Conservation (phyloP, 306 rosid genomes). For the Trifolium pratense region DNA sequence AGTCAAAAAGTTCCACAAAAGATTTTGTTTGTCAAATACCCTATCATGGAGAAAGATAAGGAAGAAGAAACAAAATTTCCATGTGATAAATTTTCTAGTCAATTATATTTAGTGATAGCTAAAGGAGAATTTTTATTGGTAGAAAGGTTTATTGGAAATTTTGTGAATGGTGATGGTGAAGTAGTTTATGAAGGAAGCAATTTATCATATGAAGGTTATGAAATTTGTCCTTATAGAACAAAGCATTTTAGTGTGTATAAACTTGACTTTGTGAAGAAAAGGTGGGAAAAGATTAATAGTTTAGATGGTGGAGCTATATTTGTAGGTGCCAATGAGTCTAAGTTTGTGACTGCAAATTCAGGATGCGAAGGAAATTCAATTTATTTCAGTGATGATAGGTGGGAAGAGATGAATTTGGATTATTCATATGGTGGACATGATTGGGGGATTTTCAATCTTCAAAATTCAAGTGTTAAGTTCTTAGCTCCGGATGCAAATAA, state of each 20-base stretch:
- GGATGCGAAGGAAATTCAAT: constrained; percentile 10
- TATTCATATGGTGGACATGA: constrained; percentile 11
- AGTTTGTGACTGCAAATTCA: background rate
- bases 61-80: too few relatives aligned
- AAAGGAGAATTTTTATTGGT: too few relatives aligned
- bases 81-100: too few relatives aligned
- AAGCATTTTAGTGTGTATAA: constrained; percentile 25
- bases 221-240: background rate
- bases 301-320: constrained; percentile 11
- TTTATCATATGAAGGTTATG: too few relatives aligned
- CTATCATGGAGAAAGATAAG: too few relatives aligned
- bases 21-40: too few relatives aligned
- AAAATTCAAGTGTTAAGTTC: constrained; percentile 4
- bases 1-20: too few relatives aligned
- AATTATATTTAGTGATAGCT: too few relatives aligned
- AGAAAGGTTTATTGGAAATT: too few relatives aligned
- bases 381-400: constrained; percentile 35
- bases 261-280: background rate
- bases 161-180: too few relatives aligned
- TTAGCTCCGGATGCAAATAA: background rate
- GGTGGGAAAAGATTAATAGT: constrained; percentile 15
- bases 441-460: constrained; percentile 32
- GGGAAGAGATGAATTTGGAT: constrained; percentile 26
- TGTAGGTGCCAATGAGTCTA: constrained; percentile 35
- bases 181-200: too few relatives aligned